Conservation (phyloP, 768 basidiomycete genomes). For the Cystobasidiopsis lactophilus region DNA sequence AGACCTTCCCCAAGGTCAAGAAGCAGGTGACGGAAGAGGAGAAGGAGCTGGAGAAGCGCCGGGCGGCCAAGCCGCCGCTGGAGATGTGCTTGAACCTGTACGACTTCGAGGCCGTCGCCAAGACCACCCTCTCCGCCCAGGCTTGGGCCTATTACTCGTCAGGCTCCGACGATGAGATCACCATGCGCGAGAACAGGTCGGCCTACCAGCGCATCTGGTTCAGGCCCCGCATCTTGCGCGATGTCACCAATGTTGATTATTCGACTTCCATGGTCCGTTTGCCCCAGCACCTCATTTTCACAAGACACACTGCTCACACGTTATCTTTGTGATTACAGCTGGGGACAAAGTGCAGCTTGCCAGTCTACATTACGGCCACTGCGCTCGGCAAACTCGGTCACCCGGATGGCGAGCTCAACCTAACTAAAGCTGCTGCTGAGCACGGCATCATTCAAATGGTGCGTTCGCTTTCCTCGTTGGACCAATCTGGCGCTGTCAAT, state of each 20-base stretch:
- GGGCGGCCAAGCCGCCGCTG: slow-evolving; percentile 45
- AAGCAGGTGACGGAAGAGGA: slow-evolving; percentile 42
- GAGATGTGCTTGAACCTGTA: slow-evolving; percentile 46
- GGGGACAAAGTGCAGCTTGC: slow-evolving; percentile 50
- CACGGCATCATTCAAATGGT: slow-evolving; percentile 57
- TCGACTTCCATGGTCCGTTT: slow-evolving; percentile 17
- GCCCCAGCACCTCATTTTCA: neutral
- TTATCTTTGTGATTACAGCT: slow-evolving; percentile 32
- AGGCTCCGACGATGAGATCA: slow-evolving; percentile 52
- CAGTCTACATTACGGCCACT: slow-evolving; percentile 46
- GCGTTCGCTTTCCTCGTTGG: slow-evolving; percentile 5
- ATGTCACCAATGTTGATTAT: slow-evolving; percentile 65
- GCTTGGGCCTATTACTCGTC: slow-evolving; percentile 68
- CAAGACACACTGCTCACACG: slow-evolving; percentile 16
- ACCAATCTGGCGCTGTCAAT: neutral
- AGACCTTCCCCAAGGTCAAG: slow-evolving; percentile 32
- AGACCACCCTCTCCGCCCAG: slow-evolving; percentile 33
- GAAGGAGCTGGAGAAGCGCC: slow-evolving; percentile 44
- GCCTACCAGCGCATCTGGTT: slow-evolving; percentile 89
- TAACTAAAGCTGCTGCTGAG: slow-evolving; percentile 72
- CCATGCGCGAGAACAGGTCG: slow-evolving; percentile 31
- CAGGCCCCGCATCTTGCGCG: slow-evolving; percentile 56
- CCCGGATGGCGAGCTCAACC: slow-evolving; percentile 75
- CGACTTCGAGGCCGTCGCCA: slow-evolving; percentile 66
- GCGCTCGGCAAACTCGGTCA: slow-evolving; percentile 75